A percentile compares a stretch with the other conserved stretches of the same genome.
Evolutionary conservation across 1,284 basidiomycete genomes (phyloP).

Genomic region (Peniophora sp.): DNA sequence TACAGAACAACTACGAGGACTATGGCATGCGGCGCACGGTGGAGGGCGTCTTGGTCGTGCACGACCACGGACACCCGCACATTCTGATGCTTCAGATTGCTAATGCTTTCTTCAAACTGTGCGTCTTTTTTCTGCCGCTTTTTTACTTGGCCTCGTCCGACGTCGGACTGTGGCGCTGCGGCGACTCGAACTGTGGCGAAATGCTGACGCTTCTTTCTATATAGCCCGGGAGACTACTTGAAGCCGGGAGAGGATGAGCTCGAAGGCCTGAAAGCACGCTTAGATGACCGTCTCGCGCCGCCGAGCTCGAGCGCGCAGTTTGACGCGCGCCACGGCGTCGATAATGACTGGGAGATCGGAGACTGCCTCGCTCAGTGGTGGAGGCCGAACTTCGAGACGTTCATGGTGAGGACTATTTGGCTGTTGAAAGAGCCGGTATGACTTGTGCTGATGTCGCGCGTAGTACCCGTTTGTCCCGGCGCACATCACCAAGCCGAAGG

Average conservation of each 20-base stretch:
- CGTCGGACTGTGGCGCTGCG: no score
- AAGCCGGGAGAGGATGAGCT: slow-evolving; percentile 93
- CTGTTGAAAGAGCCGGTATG: no score
- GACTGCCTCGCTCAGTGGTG: slow-evolving; percentile 96
- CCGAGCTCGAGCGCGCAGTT: slow-evolving; percentile 58
- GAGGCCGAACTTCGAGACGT: slow-evolving; percentile 96
- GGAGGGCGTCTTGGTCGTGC: slow-evolving; percentile 94
- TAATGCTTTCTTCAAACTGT: slow-evolving; percentile 98
- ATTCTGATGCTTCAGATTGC: slow-evolving; percentile 98
- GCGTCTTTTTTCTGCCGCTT: slow-evolving; percentile 26
- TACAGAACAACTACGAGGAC: slow-evolving; percentile 96
- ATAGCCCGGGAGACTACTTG: slow-evolving; percentile 94
- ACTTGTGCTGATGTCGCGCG: no score
- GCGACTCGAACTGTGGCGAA: no score
- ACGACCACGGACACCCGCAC: slow-evolving; percentile 91
- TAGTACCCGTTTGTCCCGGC: slow-evolving; percentile 97
- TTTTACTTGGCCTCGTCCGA: no score
- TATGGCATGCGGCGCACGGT: slow-evolving; percentile 92
- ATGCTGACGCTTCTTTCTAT: no score
- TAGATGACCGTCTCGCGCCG: slow-evolving; percentile 86
- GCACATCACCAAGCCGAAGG: slow-evolving; percentile 96
- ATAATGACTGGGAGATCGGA: slow-evolving; percentile 92
- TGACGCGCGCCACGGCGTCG: slow-evolving; percentile 62
- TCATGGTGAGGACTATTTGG: slow-evolving; percentile 86
- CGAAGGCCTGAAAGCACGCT: slow-evolving; percentile 78